Conservation (phyloP, 108 stramenopile genomes). For the Fistulifera solaris region DNA sequence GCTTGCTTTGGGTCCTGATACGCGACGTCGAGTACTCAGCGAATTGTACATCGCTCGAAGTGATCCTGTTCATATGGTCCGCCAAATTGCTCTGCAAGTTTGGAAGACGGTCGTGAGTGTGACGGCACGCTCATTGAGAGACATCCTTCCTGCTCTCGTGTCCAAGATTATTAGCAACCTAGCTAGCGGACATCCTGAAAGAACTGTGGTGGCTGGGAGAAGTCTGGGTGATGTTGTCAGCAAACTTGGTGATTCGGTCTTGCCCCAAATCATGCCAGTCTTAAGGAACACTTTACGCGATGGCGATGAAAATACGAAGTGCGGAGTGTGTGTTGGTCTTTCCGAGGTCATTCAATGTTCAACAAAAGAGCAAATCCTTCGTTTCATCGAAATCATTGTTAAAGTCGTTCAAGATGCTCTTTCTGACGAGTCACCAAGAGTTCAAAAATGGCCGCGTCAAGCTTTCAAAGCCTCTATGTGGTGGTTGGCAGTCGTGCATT, state of each 20-base stretch:
- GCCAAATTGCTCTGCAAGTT: conserved; percentile 90
- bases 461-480: conserved; percentile 90
- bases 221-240: conserved; percentile 94
- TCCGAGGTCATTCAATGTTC: conserved; percentile 88
- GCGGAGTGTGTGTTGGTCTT: conserved; percentile 95
- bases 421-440: conserved; percentile 77
- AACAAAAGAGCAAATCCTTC: conserved; percentile 83
- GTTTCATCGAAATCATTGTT: conserved; percentile 86
- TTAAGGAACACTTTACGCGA: conserved; percentile 78
- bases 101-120: conserved; percentile 98
- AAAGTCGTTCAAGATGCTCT: conserved; percentile 92
- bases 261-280: conserved; percentile 93
- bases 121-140: conserved; percentile 86
- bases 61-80: conserved; percentile 84
- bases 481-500: conserved; percentile 82
- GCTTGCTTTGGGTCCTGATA: conserved; percentile 72
- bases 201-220: conserved; percentile 88
- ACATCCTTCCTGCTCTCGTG: conserved; percentile 89
- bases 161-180: conserved; percentile 75
- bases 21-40: conserved; percentile 79
- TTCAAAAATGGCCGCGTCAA: conserved; percentile 86
- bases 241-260: conserved; percentile 95
- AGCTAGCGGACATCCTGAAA: conserved; percentile 77
- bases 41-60: conserved; percentile 89
- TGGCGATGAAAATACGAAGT: conserved; percentile 71